Percentiles rank a stretch among this genome's conserved stretches.
phyloP scores from a whole-genome alignment of 768 basidiomycete genomes.

The Russula virescens region DNA sequence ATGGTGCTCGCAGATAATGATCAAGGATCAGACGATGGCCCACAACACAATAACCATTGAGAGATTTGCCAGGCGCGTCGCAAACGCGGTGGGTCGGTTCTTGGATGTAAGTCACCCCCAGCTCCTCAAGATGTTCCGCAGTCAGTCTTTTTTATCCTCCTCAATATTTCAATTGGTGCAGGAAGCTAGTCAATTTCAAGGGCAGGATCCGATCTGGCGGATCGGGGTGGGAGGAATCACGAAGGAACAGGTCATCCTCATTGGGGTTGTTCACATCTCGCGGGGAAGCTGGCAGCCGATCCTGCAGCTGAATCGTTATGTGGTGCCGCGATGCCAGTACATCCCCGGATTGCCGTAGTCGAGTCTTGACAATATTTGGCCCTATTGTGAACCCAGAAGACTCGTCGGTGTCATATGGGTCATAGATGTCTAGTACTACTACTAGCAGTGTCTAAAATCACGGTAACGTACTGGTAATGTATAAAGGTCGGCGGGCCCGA shows the following conservation, averaged over 20 bases:
- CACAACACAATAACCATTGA: constrained; percentile 1
- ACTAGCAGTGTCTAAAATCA: too few relatives aligned
- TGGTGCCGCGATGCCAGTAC: background rate
- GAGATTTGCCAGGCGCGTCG: constrained; percentile 9
- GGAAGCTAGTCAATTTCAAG: background rate
- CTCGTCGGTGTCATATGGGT: too few relatives aligned
- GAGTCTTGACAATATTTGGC: background rate
- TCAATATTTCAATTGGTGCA: too few relatives aligned
- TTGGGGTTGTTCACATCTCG: constrained; percentile 12
- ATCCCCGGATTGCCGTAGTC: background rate
- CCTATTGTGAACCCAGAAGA: too few relatives aligned
- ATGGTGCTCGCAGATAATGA: constrained; percentile 12
- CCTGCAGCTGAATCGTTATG: constrained; percentile 11
- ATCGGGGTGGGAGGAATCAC: background rate
- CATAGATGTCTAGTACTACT: too few relatives aligned
- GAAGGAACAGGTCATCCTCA: background rate
- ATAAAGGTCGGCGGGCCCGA: too few relatives aligned
- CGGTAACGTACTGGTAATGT: too few relatives aligned
- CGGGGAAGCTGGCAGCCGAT: constrained; percentile 21
- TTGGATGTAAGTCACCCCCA: background rate
- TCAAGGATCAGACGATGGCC: background rate
- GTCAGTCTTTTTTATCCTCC: too few relatives aligned
- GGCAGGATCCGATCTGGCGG: background rate
- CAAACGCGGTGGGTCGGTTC: constrained; percentile 3
- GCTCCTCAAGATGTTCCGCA: too few relatives aligned